Conservation (phyloP, 78 protist species). For the Reticulomyxa filosa region DNA sequence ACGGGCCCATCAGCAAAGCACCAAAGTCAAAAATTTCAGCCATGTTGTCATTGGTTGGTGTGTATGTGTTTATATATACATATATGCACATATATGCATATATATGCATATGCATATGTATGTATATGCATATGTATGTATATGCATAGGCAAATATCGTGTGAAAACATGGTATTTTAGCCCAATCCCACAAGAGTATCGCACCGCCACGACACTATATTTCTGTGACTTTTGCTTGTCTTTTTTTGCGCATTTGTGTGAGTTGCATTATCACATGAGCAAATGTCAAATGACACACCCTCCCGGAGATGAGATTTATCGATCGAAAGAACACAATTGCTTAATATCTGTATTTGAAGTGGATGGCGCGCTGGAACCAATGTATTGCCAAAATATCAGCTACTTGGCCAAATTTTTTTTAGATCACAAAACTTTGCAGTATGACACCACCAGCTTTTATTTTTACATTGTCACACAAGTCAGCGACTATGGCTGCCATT, state of each 20-base stretch:
- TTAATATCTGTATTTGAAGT: neutral
- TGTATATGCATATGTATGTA: neutral
- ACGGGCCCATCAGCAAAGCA: neutral
- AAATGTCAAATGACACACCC: neutral
- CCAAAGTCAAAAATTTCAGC: neutral
- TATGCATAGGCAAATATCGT: no score
- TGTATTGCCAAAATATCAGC: neutral
- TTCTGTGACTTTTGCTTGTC: neutral
- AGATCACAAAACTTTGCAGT: neutral
- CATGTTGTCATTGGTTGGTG: neutral
- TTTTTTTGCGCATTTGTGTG: neutral
- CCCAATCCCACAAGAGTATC: no score
- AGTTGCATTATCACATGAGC: neutral
- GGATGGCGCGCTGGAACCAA: neutral
- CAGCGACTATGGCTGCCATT: neutral
- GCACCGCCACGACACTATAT: neutral
- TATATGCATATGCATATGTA: neutral
- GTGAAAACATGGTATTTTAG: no score
- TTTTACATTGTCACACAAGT: neutral
- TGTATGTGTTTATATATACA: neutral
- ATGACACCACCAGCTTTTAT: neutral
- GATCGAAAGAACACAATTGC: neutral
- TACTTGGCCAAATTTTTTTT: neutral
- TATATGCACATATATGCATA: neutral
- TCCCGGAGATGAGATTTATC: neutral